Evolutionary conservation across 768 basidiomycete genomes (phyloP).

Genomic region (Multifurca ochricompacta): DNA sequence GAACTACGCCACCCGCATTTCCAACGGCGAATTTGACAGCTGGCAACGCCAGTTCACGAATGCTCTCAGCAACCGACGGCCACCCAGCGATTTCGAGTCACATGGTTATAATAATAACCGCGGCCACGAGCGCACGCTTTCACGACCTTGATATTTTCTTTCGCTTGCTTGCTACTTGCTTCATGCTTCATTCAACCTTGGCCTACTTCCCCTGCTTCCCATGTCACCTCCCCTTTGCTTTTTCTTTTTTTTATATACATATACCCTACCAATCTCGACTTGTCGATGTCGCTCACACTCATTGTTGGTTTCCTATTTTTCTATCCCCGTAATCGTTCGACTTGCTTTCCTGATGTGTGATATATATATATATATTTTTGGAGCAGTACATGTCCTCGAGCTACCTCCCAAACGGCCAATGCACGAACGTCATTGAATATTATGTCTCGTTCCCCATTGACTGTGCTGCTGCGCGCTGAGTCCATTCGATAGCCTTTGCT

Average conservation of each 20-base stretch:
- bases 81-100: constrained; percentile 65
- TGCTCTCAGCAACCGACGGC: constrained; percentile 66
- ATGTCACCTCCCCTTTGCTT: constrained; percentile 15
- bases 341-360: constrained; percentile 30
- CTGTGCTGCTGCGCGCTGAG: constrained; percentile 46
- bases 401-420: constrained; percentile 16
- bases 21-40: constrained; percentile 70
- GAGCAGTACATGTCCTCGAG: constrained; percentile 17
- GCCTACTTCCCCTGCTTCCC: constrained; percentile 17
- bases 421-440: constrained; percentile 13
- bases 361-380: constrained; percentile 26
- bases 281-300: constrained; percentile 41
- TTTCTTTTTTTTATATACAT: constrained; percentile 34
- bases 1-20: constrained; percentile 53
- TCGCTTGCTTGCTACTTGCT: constrained; percentile 21
- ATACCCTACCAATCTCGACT: constrained; percentile 38
- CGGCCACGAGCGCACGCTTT: constrained; percentile 52
- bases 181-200: constrained; percentile 18
- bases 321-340: constrained; percentile 32
- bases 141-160: constrained; percentile 37
- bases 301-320: constrained; percentile 37
- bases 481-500: constrained; percentile 88
- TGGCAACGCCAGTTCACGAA: constrained; percentile 82
- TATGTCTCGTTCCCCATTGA: constrained; percentile 4
- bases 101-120: constrained; percentile 28